These are phyloP conservation scores for Abrus precatorius DNA, from an alignment of 306 rosid species.

Conservation along the genomic window DNA sequence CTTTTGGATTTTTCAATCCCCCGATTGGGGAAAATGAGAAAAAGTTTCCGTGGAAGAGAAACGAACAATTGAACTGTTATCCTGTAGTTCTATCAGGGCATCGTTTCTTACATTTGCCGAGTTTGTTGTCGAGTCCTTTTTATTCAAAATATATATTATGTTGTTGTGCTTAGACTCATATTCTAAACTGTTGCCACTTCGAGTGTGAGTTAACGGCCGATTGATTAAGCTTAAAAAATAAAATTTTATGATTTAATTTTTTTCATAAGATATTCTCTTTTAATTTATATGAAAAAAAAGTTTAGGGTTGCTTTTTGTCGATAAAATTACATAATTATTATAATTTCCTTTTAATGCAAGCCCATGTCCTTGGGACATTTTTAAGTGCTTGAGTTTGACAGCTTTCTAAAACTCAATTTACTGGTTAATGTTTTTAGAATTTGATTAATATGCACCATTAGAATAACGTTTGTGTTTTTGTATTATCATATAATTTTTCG, in stretches of 20 bases:
- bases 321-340: no score
- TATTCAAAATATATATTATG: neutral
- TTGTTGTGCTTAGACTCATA: neutral
- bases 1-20: conserved; percentile 26
- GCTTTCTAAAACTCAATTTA: neutral
- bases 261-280: neutral
- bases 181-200: neutral
- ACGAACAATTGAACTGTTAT: conserved; percentile 9
- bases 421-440: neutral
- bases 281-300: no score
- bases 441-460: neutral
- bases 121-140: neutral
- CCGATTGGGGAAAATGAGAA: neutral
- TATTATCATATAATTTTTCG: no score
- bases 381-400: neutral
- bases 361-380: neutral
- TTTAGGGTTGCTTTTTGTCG: no score
- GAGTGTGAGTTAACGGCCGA: neutral
- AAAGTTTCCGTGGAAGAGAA: neutral
- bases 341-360: no score
- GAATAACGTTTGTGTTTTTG: no score
- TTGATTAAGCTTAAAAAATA: neutral
- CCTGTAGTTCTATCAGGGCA: neutral
- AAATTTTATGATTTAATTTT: neutral
- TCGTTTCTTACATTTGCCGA: conserved; percentile 23